A percentile compares a stretch with the other conserved stretches of the same genome.
phyloP scores from a whole-genome alignment of 208 protist genomes.

The Zelonia costaricensis region DNA sequence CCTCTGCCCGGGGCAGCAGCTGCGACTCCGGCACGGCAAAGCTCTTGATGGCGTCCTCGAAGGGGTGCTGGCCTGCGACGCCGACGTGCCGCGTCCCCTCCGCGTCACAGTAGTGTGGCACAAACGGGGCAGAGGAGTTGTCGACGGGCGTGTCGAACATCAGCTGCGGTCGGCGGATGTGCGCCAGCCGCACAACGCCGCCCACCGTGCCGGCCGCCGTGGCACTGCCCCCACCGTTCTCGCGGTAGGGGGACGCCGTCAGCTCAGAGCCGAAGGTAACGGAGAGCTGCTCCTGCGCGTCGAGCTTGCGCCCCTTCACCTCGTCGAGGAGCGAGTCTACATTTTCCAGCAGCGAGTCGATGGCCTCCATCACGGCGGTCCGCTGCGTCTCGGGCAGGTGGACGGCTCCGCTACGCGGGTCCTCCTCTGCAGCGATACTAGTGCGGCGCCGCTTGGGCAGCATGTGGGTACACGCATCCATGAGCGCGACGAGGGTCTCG shows the following conservation, averaged over 20 bases:
- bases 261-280: constrained; percentile 81
- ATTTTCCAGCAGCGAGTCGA: constrained; percentile 84
- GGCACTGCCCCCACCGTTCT: background rate
- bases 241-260: constrained; percentile 8
- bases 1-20: constrained; percentile 54
- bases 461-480: constrained; percentile 68
- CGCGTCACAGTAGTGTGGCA: constrained; percentile 64
- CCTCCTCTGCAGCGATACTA: constrained; percentile 13
- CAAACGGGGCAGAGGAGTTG: constrained; percentile 68
- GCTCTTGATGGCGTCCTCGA: constrained; percentile 57
- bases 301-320: constrained; percentile 59
- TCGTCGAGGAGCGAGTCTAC: constrained; percentile 85
- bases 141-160: constrained; percentile 78
- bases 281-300: constrained; percentile 72
- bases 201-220: background rate
- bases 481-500: constrained; percentile 50
- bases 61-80: constrained; percentile 71
- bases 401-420: constrained; percentile 14
- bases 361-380: constrained; percentile 75
- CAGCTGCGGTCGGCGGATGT: constrained; percentile 73
- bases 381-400: constrained; percentile 55
- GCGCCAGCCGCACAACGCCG: constrained; percentile 22
- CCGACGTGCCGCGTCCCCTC: constrained; percentile 49
- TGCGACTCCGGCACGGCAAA: constrained; percentile 50
- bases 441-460: constrained; percentile 72